Conservation (phyloP, 2,329 filamentous ascomycete species). For the Emydomyces testavorans region DNA sequence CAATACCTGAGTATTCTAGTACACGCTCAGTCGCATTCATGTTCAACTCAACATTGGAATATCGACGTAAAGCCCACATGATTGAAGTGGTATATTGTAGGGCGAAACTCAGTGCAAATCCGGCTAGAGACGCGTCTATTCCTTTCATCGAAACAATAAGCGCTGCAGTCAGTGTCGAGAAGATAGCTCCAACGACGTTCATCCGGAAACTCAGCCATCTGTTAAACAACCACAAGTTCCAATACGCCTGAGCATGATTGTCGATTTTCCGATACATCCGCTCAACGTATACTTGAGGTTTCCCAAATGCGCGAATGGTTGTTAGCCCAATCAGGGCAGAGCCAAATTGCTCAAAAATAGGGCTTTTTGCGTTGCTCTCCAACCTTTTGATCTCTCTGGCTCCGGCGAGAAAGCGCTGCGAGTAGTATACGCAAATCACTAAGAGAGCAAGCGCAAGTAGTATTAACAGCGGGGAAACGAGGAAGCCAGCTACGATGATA, state of each 20-base stretch:
- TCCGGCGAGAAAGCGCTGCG: slow-evolving; percentile 53
- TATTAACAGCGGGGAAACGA: slow-evolving; percentile 58
- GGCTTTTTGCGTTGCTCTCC: slow-evolving; percentile 65
- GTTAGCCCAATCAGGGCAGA: slow-evolving; percentile 59
- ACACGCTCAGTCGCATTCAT: slow-evolving; percentile 71
- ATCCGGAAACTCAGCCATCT: slow-evolving; percentile 68
- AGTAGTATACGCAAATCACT: slow-evolving; percentile 46
- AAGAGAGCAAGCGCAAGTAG: slow-evolving; percentile 50
- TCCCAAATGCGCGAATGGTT: slow-evolving; percentile 66
- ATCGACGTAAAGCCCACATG: slow-evolving; percentile 55
- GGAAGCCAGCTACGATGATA: slow-evolving; percentile 53
- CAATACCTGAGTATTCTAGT: slow-evolving; percentile 59
- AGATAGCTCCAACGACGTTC: slow-evolving; percentile 56
- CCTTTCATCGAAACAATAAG: slow-evolving; percentile 50
- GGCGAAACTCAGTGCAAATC: slow-evolving; percentile 64
- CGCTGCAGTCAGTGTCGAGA: slow-evolving; percentile 53
- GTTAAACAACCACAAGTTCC: slow-evolving; percentile 61
- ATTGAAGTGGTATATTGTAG: slow-evolving; percentile 56
- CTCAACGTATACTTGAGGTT: slow-evolving; percentile 53
- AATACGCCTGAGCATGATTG: slow-evolving; percentile 52
- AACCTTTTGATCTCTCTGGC: slow-evolving; percentile 66
- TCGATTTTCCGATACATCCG: slow-evolving; percentile 62
- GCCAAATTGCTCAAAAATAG: slow-evolving; percentile 69
- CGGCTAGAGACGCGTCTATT: slow-evolving; percentile 59
- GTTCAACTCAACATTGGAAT: slow-evolving; percentile 60